Evolutionary conservation across 2,329 filamentous ascomycete species (phyloP).

Genomic region (Neonectria neomacrospora): DNA sequence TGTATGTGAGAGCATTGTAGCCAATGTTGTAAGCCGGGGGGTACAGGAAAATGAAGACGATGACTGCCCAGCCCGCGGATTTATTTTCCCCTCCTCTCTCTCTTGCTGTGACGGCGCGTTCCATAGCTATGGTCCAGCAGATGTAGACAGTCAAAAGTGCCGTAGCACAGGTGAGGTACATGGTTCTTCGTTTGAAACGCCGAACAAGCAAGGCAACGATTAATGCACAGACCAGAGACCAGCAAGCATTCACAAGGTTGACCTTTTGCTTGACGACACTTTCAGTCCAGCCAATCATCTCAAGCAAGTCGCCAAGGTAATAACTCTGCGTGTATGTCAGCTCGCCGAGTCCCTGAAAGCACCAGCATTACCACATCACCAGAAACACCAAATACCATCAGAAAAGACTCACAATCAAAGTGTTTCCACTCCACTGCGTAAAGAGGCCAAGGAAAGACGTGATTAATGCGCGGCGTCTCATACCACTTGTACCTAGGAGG

Average conservation of each 20-base stretch:
- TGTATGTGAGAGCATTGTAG: constrained; percentile 71
- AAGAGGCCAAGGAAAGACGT: constrained; percentile 62
- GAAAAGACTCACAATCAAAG: constrained; percentile 42
- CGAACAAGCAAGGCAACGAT: constrained; percentile 5
- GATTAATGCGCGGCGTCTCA: constrained; percentile 61
- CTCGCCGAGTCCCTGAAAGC: no score
- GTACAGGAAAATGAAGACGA: constrained; percentile 61
- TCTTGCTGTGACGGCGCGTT: constrained; percentile 50
- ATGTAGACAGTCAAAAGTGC: constrained; percentile 63
- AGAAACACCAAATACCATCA: background rate
- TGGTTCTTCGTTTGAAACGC: constrained; percentile 30
- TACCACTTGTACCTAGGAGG: constrained; percentile 60
- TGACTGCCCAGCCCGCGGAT: constrained; percentile 51
- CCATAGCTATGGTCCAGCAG: constrained; percentile 61
- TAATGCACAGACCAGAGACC: background rate
- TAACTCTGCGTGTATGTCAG: constrained; percentile 20
- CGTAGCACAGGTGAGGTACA: constrained; percentile 52
- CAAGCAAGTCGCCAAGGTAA: constrained; percentile 28
- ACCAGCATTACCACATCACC: no score
- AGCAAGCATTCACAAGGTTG: constrained; percentile 1
- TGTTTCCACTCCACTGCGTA: constrained; percentile 64
- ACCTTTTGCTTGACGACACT: constrained; percentile 4
- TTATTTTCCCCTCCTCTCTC: constrained; percentile 43
- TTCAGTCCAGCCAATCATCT: constrained; percentile 11
- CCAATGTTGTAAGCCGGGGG: constrained; percentile 46